Base-by-base conservation (phyloP, 345 rosid species). In the Euphorbia pulcherrima region DNA sequence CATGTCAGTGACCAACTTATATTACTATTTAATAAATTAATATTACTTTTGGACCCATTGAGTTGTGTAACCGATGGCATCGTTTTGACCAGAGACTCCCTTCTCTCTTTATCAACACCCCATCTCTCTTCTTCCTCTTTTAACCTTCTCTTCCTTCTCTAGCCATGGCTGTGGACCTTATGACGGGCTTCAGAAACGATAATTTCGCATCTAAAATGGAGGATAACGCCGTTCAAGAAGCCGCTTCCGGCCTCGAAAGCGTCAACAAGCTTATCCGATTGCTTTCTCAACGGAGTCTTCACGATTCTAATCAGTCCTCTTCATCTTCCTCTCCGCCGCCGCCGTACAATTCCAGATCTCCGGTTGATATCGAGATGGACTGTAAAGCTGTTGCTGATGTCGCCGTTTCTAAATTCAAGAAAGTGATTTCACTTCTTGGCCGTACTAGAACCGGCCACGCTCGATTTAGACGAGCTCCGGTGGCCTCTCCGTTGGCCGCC, bases 391-490 rank as follows among this genome's bases (percentile, higher is more conserved):
- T 84, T 26, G 82, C 94, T 1, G 97, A 86, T 64, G 84, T 79
- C 14, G 88, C 90, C 21, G 97, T 87, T 14, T 79, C 82, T 63
- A 86, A 82, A 54, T 93, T 93, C 82, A 86, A 78, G 74, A 93
- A 80, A 72, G 81, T 89, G 41, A 86, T 89, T 44, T 89, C 92
- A 39, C 67, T 93, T 16, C 84, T 89, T 40, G 94, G 74, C 53
- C 77, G 83, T 67, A 80, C 86, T 16, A 86, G 92, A 78, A 86
- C 87, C 12, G 97, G 98, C 17, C 98, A 90, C 65, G 97, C 98
- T 55, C 87, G 98, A 24, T 93, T 93, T 72, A 78, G 96, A 68
- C 65, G 85, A 73, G 90, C 85, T 1, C 90, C 90, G 29, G 54
- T 70, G 11, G 17, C 64, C 16, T 17, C 72, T 12, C 60, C 61